Evolutionary conservation across 2,329 filamentous ascomycete genomes (phyloP).

Genomic region (Sporothrix curviconia): DNA sequence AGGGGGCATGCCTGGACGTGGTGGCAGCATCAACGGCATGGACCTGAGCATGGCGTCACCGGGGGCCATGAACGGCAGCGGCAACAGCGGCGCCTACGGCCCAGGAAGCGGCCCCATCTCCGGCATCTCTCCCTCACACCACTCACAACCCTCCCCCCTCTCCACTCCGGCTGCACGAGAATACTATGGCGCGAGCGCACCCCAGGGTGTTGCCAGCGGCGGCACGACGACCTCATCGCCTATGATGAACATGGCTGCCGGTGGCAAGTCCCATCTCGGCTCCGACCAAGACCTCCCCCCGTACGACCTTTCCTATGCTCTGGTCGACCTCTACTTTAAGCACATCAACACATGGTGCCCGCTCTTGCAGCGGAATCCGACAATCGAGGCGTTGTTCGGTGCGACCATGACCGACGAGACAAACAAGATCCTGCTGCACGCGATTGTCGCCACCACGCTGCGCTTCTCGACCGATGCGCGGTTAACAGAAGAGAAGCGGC

Average conservation of each 20-base stretch:
- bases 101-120: constrained; percentile 24
- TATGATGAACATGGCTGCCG: constrained; percentile 46
- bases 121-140: constrained; percentile 34
- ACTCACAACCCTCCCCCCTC: constrained; percentile 27
- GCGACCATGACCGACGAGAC: constrained; percentile 69
- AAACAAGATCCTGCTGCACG: constrained; percentile 75
- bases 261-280: constrained; percentile 34
- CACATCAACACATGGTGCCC: constrained; percentile 82
- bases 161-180: constrained; percentile 41
- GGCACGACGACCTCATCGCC: constrained; percentile 26
- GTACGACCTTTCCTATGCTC: constrained; percentile 64
- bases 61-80: constrained; percentile 23
- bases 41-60: constrained; percentile 45
- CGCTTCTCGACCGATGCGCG: constrained; percentile 74
- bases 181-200: constrained; percentile 36
- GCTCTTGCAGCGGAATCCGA: constrained; percentile 78
- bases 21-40: constrained; percentile 39
- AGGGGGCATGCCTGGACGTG: neutral
- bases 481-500: constrained; percentile 64
- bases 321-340: constrained; percentile 73
- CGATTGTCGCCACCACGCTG: constrained; percentile 82
- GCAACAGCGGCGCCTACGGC: neutral
- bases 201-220: constrained; percentile 16
- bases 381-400: constrained; percentile 75
- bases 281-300: constrained; percentile 65